Evolutionary conservation across 192 early-diverging fungal species (phyloP), one percentile per base, ranked within the genome.

Genomic region (Rhizoclosmatium sp.): DNA sequence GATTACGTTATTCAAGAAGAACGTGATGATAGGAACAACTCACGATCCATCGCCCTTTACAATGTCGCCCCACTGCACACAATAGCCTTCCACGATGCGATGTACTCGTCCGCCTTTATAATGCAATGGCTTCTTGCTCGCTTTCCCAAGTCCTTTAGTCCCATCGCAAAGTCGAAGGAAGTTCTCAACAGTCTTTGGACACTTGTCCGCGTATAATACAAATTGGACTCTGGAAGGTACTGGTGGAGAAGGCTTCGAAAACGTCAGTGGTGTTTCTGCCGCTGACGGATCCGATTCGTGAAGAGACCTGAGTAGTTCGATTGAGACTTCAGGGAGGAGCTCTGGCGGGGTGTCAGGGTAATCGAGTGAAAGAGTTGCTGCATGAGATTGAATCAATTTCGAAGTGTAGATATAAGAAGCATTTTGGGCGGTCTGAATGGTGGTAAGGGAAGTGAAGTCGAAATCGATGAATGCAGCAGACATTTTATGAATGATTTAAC

Each of bases 81-180:
- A 93, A 82, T 96, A 96, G 4, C 89, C 91, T 44, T 90, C 87
- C 54, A 97, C 94, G 40, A 97, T 82, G 46, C 93, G 87, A 68
- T 82, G 83, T 3, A 86, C 68, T 0, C 75, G 88, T 1, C 89
- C 92, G 51, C 89, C 88, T 44, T 90, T 89, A 84, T 92, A 98
- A 69, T 95, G 94, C 42, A 96, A 87, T 4, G 94, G 94, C 42
- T 92, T 87, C 46, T 91, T 90, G 59, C 46, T 21, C 76, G 89
- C 89, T 65, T 92, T 90, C 4, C 88, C 88, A 21, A 90, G 45
- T 5, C 93, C 93, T 44, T 84, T 87, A 68, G 91, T 88, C 78
- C 95, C 96, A 7, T 95, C 97, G 83, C 96, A 97, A 10, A 99
- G 89, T 4, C 91, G 90, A 3, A 93, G n/a, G 60, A 79, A 68